Evolutionary conservation across 257 asterid genomes (phyloP), one percentile per base, ranked within the genome.

Genomic region (Gynochthodes officinalis): DNA sequence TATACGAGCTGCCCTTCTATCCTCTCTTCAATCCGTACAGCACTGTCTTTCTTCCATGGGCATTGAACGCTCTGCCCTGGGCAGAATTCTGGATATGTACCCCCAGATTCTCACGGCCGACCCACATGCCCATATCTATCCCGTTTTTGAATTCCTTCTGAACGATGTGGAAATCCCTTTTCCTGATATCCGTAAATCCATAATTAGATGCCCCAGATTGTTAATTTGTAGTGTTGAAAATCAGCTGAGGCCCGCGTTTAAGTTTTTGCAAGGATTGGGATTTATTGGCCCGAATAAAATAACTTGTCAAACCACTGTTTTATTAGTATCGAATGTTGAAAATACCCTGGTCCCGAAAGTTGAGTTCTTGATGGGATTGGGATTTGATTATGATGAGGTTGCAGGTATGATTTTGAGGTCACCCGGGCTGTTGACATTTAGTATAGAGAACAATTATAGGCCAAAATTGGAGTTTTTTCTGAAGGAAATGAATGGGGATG

Each of bases 381-480:
- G 97, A 50, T 83, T 91, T 25, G 82, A 74, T 39, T 76, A 73
- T n/a, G 77, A 65, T 5, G 96, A 84, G 5, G 96, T 93, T 46
- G 80, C 73, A 77, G 77, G 79, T 16, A 91, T 93, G 97, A 89
- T 93, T 64, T 42, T 91, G 79, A 84, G 97, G 71, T 93, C 93
- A 7, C 98, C 98, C 30, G 96, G 93, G 42, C 72, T 93, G 84
- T 77, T 93, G 85, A 93, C 96, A 28, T 91, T 83, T 65, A 93
- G 98, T 55, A 78, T 93, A 71, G 96, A 93, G 86, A 88, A 85
- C 18, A 93, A 93, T 73, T 93, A 65, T 44, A 79, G 65, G 84
- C 98, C 96, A 0, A 93, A 93, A 73, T 59, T 82, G 67, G 89
- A 80, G 77, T 91, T 87, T 61, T 93, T 93, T 57, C 16, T 86